Evolutionary conservation across 208 protist species (phyloP).

Genomic region (Kentomonas sorsogonicus): DNA sequence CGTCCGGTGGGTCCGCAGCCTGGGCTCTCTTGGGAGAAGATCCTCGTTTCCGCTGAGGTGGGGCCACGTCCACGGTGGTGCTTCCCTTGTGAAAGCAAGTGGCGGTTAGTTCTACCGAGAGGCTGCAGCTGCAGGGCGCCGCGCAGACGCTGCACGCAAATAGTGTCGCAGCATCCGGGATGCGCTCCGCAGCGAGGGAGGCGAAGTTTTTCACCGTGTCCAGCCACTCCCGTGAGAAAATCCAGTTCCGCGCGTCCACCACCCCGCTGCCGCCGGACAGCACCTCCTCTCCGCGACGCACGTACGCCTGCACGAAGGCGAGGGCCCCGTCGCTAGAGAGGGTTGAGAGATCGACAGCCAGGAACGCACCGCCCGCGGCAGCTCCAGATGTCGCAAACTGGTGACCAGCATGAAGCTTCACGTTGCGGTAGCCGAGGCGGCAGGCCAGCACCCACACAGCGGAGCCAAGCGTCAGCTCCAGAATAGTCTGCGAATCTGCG

Average conservation of each 20-base stretch:
- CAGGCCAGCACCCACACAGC: constrained; percentile 52
- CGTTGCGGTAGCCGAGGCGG: constrained; percentile 33
- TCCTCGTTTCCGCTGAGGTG: no score
- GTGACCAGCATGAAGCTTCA: constrained; percentile 14
- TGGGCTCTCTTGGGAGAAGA: no score
- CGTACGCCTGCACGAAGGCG: constrained; percentile 31
- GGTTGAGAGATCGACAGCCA: constrained; percentile 7
- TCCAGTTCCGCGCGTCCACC: constrained; percentile 12
- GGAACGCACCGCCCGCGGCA: constrained; percentile 10
- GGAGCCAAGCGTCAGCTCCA: constrained; percentile 62
- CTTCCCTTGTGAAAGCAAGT: constrained; percentile 19
- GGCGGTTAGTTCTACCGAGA: constrained; percentile 23
- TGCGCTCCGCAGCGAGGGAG: background rate
- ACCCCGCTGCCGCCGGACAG: background rate
- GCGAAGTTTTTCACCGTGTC: background rate
- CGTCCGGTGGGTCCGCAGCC: background rate
- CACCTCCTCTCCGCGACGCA: constrained; percentile 12
- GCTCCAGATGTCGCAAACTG: constrained; percentile 9
- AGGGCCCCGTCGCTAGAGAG: constrained; percentile 39
- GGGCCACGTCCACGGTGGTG: background rate
- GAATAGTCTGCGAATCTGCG: constrained; percentile 23
- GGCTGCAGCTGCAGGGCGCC: constrained; percentile 8
- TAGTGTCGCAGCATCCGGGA: background rate
- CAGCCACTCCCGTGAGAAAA: constrained; percentile 21
- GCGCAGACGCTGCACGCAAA: constrained; percentile 64